phyloP scores from a whole-genome alignment of 768 basidiomycete genomes.

The Tricholoma hemisulphureum region DNA sequence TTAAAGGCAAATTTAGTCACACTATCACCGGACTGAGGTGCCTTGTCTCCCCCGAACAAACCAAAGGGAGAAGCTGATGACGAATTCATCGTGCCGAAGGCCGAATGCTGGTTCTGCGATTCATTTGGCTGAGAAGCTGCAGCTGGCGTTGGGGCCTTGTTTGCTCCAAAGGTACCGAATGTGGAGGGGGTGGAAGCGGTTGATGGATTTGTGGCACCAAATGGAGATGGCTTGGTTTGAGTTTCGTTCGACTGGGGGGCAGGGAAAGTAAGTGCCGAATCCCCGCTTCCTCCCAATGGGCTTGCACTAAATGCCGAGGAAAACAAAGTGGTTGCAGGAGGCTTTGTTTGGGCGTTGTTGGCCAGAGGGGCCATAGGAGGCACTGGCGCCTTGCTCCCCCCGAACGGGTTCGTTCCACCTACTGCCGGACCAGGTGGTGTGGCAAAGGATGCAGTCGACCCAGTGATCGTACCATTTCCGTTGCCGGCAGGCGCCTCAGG shows the following conservation, averaged over 20 bases:
- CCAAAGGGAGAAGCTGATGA: neutral
- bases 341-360: constrained; percentile 2
- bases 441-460: constrained; percentile 13
- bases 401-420: constrained; percentile 4
- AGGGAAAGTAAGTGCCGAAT: neutral
- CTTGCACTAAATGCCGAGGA: neutral
- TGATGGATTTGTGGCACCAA: neutral
- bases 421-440: constrained; percentile 1
- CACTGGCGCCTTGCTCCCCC: constrained; percentile 2
- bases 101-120: neutral
- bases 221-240: neutral
- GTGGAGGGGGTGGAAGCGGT: neutral
- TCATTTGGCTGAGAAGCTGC: neutral
- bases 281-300: constrained; percentile 2
- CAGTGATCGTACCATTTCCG: neutral
- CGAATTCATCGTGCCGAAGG: neutral
- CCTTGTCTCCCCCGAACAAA: neutral
- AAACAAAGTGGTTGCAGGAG: constrained; percentile 6
- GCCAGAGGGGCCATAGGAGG: constrained; percentile 10
- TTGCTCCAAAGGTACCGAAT: neutral
- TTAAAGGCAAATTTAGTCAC: constrained; percentile 3
- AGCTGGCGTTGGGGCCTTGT: neutral
- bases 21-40: neutral
- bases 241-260: neutral
- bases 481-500: constrained; percentile 13